A percentile compares a stretch with the other conserved stretches of the same genome.
Conservation (phyloP, 2,329 filamentous ascomycete genomes). For the Lecanicillium sp. region DNA sequence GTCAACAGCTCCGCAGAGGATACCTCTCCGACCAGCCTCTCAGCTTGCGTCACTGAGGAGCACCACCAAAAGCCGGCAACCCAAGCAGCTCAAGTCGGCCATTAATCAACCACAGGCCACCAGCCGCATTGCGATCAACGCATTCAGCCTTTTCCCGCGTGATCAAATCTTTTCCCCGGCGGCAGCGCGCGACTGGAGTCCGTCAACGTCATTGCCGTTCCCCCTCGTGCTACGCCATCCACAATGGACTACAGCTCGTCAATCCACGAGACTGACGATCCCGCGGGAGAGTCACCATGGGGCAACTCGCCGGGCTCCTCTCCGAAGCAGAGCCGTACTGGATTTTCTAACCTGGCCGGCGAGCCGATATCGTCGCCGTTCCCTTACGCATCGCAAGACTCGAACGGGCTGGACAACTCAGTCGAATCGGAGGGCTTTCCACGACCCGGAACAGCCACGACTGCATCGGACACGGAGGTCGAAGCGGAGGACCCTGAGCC, state of each 20-base stretch:
- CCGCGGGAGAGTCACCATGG: slow-evolving; percentile 47
- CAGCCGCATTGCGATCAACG: too few species aligned
- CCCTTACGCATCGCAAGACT: slow-evolving; percentile 33
- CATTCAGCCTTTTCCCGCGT: too few species aligned
- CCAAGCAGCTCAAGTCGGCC: neutral
- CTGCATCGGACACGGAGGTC: slow-evolving; percentile 35
- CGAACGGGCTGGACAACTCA: slow-evolving; percentile 34
- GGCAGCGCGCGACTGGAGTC: too few species aligned
- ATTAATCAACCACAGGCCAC: too few species aligned
- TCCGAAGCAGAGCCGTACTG: slow-evolving; percentile 36
- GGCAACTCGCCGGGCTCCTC: slow-evolving; percentile 45
- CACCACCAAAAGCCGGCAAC: neutral
- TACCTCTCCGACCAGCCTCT: slow-evolving; percentile 6
- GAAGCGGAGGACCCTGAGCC: slow-evolving; percentile 24
- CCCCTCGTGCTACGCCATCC: neutral
- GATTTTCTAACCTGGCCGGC: slow-evolving; percentile 32
- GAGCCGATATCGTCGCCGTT: slow-evolving; percentile 35
- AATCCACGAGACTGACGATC: slow-evolving; percentile 46
- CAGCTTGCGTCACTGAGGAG: slow-evolving; percentile 10
- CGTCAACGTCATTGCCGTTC: too few species aligned
- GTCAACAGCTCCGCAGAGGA: neutral
- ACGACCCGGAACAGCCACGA: slow-evolving; percentile 39
- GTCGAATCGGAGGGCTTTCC: slow-evolving; percentile 31
- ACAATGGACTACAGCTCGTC: slow-evolving; percentile 53
- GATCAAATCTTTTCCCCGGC: too few species aligned